These are phyloP conservation scores for Fusarium sp. DNA, from an alignment of 2,329 filamentous ascomycete genomes.

Conservation along the genomic window DNA sequence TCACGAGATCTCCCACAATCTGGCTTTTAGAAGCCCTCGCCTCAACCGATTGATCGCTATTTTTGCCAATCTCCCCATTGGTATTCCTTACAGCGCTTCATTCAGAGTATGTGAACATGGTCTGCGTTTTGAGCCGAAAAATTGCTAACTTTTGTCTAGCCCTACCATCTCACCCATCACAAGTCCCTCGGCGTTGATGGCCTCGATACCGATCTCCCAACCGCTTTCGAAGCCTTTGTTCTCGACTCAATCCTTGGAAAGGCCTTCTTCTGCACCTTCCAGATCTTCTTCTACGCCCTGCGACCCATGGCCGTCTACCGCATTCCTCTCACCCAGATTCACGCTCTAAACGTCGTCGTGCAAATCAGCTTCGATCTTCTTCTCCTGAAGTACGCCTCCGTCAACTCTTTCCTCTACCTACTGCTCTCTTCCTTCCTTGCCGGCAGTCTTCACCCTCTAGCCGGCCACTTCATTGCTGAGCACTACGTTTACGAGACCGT, in stretches of 20 bases:
- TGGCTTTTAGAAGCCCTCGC: slow-evolving; percentile 85
- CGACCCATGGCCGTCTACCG: slow-evolving; percentile 95
- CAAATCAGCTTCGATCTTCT: slow-evolving; percentile 84
- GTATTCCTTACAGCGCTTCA: slow-evolving; percentile 93
- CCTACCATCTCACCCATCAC: slow-evolving; percentile 98
- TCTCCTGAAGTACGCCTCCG: slow-evolving; percentile 72
- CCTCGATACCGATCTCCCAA: slow-evolving; percentile 95
- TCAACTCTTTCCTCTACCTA: slow-evolving; percentile 81
- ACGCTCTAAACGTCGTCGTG: slow-evolving; percentile 82
- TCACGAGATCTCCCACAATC: slow-evolving; percentile 98
- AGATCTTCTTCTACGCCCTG: slow-evolving; percentile 98
- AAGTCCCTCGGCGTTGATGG: slow-evolving; percentile 98
- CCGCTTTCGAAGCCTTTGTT: slow-evolving; percentile 89
- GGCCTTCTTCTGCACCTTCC: slow-evolving; percentile 98
- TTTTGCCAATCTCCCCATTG: slow-evolving; percentile 95
- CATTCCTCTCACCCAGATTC: slow-evolving; percentile 87
- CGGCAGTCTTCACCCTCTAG: slow-evolving; percentile 91
- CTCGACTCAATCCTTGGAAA: slow-evolving; percentile 96
- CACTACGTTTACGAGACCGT: slow-evolving; percentile 86
- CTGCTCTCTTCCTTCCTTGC: slow-evolving; percentile 93
- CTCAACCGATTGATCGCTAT: slow-evolving; percentile 91
- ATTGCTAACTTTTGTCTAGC: slow-evolving; percentile 62
- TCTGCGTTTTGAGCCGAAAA: neutral
- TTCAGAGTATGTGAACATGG: slow-evolving; percentile 76
- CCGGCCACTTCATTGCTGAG: slow-evolving; percentile 98